Percentiles rank a stretch among this genome's conserved stretches.
phyloP scores from a whole-genome alignment of 441 rosid species.

The Populus hybrid region DNA sequence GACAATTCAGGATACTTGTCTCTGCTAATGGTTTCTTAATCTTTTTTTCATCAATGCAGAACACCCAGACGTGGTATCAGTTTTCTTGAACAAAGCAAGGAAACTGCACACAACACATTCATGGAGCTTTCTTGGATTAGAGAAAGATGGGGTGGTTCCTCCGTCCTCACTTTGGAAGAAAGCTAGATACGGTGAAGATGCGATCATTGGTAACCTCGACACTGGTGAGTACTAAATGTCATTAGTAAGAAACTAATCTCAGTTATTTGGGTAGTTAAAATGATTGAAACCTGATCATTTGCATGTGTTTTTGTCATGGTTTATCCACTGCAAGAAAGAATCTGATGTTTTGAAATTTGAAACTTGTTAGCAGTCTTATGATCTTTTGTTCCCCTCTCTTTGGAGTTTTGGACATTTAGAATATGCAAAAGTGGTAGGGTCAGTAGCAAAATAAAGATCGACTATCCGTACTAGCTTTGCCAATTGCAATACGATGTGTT shows the following conservation, averaged over 20 bases:
- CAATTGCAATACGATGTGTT: neutral
- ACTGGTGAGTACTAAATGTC: constrained; percentile 27
- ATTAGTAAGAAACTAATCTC: neutral
- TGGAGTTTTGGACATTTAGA: neutral
- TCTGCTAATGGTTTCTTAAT: neutral
- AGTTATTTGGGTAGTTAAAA: neutral
- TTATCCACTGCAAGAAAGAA: neutral
- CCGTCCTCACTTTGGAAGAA: constrained; percentile 36
- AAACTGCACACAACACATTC: constrained; percentile 55
- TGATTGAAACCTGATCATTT: neutral
- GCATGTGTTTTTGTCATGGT: neutral
- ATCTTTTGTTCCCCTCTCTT: neutral
- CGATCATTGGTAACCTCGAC: constrained; percentile 59
- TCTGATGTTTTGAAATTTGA: neutral
- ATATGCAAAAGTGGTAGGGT: constrained; percentile 15
- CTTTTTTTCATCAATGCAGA: constrained; percentile 27
- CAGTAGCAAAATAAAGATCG: constrained; percentile 4
- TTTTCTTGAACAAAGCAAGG: constrained; percentile 36
- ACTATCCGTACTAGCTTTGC: constrained; percentile 1
- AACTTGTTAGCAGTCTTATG: neutral
- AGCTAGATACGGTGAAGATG: constrained; percentile 50
- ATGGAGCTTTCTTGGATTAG: constrained; percentile 54
- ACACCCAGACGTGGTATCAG: constrained; percentile 45
- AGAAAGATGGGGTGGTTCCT: constrained; percentile 23
- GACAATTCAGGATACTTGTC: neutral